These are phyloP conservation scores for Chlorella sp. DNA, from an alignment of 139 green algal genomes.

Conservation along the genomic window DNA sequence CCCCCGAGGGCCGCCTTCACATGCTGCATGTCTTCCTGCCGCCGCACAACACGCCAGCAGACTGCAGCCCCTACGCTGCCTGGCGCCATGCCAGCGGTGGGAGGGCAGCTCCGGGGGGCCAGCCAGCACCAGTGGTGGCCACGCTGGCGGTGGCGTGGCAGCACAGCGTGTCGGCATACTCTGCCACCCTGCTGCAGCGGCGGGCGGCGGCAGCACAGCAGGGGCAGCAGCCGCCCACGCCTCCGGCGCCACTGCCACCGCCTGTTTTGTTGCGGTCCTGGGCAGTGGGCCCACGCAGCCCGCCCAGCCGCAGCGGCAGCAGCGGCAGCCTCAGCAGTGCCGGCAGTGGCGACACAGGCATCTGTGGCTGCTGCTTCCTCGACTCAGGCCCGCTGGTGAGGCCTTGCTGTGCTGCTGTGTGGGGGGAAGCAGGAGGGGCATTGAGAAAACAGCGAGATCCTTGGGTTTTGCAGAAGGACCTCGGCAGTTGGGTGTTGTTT, in stretches of 20 bases:
- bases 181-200: slow-evolving; percentile 1
- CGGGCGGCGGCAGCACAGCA: not conserved
- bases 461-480: no score
- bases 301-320: not conserved
- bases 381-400: slow-evolving; percentile 29
- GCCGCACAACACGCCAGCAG: slow-evolving; percentile 21
- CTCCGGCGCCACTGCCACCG: slow-evolving; percentile 12
- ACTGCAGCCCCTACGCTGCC: slow-evolving; percentile 32
- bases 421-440: no score
- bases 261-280: slow-evolving; percentile 28
- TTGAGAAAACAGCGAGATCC: no score
- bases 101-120: not conserved
- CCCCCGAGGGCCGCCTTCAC: slow-evolving; percentile 26
- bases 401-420: not conserved
- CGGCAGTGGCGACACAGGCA: not conserved
- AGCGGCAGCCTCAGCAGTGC: not conserved
- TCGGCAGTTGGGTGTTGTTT: no score
- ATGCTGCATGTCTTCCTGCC: slow-evolving; percentile 47
- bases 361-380: slow-evolving; percentile 26
- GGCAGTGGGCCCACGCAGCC: not conserved
- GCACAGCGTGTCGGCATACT: slow-evolving; percentile 15
- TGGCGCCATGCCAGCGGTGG: slow-evolving; percentile 24
- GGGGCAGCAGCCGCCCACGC: not conserved
- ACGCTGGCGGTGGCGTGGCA: slow-evolving; percentile 32
- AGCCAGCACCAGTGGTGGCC: not conserved